Percentiles rank a stretch among this genome's conserved stretches.
These are phyloP conservation scores for Termitomyces sp. DNA, from an alignment of 768 basidiomycete genomes.

Conservation along the genomic window DNA sequence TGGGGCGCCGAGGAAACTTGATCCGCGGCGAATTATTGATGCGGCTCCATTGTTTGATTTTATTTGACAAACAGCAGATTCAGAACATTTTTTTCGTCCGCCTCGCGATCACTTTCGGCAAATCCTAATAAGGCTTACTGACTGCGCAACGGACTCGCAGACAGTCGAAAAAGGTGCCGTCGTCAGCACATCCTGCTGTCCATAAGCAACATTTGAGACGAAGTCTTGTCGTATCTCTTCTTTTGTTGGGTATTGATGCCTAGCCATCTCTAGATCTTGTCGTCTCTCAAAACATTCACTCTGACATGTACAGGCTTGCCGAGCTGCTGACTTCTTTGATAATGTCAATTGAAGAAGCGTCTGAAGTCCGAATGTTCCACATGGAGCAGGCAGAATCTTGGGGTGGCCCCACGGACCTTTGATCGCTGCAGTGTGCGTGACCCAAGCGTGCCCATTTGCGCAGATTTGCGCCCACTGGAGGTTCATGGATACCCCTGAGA, in stretches of 20 bases:
- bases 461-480: too few relatives aligned
- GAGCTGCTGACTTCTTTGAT: not conserved
- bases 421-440: not conserved
- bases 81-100: not conserved
- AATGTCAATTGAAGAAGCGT: not conserved
- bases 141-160: not conserved
- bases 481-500: not conserved
- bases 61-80: constrained; percentile 6
- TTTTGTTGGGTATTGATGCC: not conserved
- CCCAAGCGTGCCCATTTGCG: too few relatives aligned
- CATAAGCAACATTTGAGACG: not conserved
- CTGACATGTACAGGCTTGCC: not conserved
- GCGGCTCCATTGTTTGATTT: not conserved
- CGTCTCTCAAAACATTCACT: not conserved
- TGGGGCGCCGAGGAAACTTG: too few relatives aligned
- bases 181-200: not conserved
- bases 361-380: not conserved
- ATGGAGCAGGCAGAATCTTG: not conserved
- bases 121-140: not conserved
- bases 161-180: not conserved
- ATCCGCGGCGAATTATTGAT: not conserved
- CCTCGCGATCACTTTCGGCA: not conserved
- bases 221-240: not conserved
- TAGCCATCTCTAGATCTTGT: not conserved
- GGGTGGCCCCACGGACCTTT: not conserved